Evolutionary conservation across 352 stramenopile species (phyloP).

Genomic region (Chloridella minuta): DNA sequence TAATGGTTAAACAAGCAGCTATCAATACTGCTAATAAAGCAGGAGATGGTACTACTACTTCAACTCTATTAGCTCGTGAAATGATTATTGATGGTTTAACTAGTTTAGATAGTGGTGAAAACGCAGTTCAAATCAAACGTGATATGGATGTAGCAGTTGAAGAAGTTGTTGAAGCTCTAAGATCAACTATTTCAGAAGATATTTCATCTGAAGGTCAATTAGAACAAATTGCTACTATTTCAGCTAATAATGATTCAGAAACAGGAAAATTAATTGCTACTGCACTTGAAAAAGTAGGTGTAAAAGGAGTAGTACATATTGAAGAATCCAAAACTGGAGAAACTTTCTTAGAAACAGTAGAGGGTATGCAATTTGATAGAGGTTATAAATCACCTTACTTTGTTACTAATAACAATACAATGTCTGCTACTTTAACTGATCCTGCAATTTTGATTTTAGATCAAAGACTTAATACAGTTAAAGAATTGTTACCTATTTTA

Average conservation of each 20-base stretch:
- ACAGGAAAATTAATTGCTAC: slow-evolving; percentile 35
- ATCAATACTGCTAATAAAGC: slow-evolving; percentile 35
- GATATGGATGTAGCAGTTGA: slow-evolving; percentile 32
- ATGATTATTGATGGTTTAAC: slow-evolving; percentile 42
- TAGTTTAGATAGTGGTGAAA: slow-evolving; percentile 32
- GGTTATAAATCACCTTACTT: slow-evolving; percentile 46
- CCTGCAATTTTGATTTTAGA: slow-evolving; percentile 29
- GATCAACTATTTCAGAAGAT: slow-evolving; percentile 30
- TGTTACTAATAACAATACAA: slow-evolving; percentile 42
- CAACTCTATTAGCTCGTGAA: slow-evolving; percentile 41
- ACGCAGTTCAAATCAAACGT: slow-evolving; percentile 33
- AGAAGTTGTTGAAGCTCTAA: slow-evolving; percentile 28
- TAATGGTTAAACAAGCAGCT: slow-evolving; percentile 34
- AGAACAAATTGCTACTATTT: slow-evolving; percentile 43
- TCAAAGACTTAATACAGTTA: slow-evolving; percentile 36
- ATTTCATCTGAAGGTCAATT: too few species aligned
- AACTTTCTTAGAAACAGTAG: slow-evolving; percentile 47
- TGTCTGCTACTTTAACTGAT: slow-evolving; percentile 25
- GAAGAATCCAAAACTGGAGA: slow-evolving; percentile 40
- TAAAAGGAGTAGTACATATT: slow-evolving; percentile 39
- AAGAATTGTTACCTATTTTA: slow-evolving; percentile 43
- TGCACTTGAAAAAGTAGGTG: slow-evolving; percentile 36
- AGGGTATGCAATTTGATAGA: slow-evolving; percentile 45
- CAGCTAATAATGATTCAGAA: slow-evolving; percentile 24
- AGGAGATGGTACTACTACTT: slow-evolving; percentile 48